These are phyloP conservation scores for Periconia sp. DNA, from an alignment of 2,329 filamentous ascomycete genomes.

Conservation along the genomic window DNA sequence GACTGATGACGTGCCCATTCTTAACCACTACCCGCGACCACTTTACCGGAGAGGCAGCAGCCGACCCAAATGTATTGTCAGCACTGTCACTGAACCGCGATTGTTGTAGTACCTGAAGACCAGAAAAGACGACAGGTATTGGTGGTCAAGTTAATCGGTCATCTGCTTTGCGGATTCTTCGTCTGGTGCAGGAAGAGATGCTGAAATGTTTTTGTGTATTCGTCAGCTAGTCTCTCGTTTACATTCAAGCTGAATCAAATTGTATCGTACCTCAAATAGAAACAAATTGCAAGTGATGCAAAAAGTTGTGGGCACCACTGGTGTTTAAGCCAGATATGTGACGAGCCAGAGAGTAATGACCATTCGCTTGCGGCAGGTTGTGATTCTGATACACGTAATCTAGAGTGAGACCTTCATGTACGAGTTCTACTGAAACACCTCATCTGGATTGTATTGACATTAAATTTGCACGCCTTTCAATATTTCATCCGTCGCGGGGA, in stretches of 20 bases:
- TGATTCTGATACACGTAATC: too few relatives aligned
- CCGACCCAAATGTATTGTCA: conserved; percentile 10
- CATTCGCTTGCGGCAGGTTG: too few relatives aligned
- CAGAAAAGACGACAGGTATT: neutral
- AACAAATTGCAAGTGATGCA: neutral
- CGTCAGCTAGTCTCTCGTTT: conserved; percentile 33
- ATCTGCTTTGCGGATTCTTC: conserved; percentile 31
- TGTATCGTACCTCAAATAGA: conserved; percentile 13
- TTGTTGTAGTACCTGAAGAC: neutral
- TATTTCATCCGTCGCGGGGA: neutral
- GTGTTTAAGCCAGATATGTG: neutral
- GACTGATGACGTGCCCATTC: conserved; percentile 40
- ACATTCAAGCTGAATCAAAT: conserved; percentile 27
- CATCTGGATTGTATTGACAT: too few relatives aligned
- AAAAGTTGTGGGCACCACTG: neutral
- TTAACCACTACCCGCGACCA: conserved; percentile 40
- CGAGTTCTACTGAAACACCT: too few relatives aligned
- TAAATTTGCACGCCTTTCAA: too few relatives aligned
- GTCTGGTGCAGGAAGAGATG: conserved; percentile 20
- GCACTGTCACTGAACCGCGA: neutral
- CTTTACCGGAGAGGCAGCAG: conserved; percentile 38
- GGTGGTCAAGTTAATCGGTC: conserved; percentile 17
- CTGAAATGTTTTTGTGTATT: conserved; percentile 26
- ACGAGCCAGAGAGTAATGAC: neutral
- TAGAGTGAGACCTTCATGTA: too few relatives aligned